A percentile compares a stretch with the other conserved stretches of the same genome.
Evolutionary conservation across 345 rosid species (phyloP).

Genomic region (Syzygium grande): DNA sequence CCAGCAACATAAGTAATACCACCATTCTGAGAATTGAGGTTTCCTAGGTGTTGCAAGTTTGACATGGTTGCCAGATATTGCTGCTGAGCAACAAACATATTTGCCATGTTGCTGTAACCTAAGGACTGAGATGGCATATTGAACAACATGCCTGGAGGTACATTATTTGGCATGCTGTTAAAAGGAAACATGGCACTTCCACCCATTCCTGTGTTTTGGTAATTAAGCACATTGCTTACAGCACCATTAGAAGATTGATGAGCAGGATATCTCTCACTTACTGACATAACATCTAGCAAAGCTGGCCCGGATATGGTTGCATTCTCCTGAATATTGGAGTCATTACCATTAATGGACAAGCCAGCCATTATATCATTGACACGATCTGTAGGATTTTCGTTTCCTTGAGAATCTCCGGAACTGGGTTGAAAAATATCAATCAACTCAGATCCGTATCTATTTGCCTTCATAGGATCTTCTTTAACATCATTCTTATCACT

Average conservation of each 20-base stretch:
- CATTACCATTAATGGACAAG: conserved; percentile 45
- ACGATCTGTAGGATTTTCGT: conserved; percentile 19
- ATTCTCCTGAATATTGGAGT: conserved; percentile 24
- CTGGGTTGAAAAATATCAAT: conserved; percentile 60
- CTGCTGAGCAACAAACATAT: conserved; percentile 65
- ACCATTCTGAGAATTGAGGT: conserved; percentile 43
- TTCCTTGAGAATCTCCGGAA: conserved; percentile 27
- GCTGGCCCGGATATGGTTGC: conserved; percentile 12
- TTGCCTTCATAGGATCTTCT: conserved; percentile 21
- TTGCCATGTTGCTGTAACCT: conserved; percentile 61
- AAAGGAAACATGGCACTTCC: conserved; percentile 17
- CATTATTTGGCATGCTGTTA: conserved; percentile 32
- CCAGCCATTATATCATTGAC: conserved; percentile 65
- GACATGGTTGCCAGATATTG: conserved; percentile 74
- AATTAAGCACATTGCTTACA: conserved; percentile 16
- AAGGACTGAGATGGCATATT: conserved; percentile 43
- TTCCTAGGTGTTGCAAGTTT: conserved; percentile 64
- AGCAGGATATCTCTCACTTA: conserved; percentile 25
- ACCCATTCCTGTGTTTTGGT: background rate
- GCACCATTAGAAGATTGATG: conserved; percentile 36
- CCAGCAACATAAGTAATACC: conserved; percentile 28
- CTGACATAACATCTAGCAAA: conserved; percentile 31
- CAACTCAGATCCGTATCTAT: conserved; percentile 31
- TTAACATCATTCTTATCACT: conserved; percentile 34
- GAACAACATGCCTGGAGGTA: conserved; percentile 58